A percentile compares a stretch with the other conserved stretches of the same genome.
Conservation (phyloP, 108 stramenopile genomes). For the Asterionellopsis glacialis region DNA sequence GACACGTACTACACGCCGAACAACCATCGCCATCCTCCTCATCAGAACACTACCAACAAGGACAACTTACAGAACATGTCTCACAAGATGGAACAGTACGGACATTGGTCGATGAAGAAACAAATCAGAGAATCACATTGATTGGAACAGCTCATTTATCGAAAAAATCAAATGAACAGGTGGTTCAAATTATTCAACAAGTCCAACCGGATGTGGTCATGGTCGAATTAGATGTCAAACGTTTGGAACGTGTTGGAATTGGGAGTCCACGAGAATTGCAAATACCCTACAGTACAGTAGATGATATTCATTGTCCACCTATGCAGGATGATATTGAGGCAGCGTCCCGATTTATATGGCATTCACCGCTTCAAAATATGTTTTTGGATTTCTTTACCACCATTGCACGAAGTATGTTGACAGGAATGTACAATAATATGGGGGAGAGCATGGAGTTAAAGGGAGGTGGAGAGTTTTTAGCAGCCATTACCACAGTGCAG, state of each 20-base stretch:
- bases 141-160: slow-evolving; percentile 35
- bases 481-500: slow-evolving; percentile 22
- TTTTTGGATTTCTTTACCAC: slow-evolving; percentile 13
- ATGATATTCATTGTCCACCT: slow-evolving; percentile 15
- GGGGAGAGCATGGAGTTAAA: slow-evolving; percentile 12
- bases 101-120: neutral
- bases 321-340: slow-evolving; percentile 4
- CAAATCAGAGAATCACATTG: slow-evolving; percentile 23
- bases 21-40: no score
- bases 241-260: slow-evolving; percentile 26
- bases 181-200: slow-evolving; percentile 20
- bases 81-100: neutral
- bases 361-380: slow-evolving; percentile 2
- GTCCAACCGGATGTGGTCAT: slow-evolving; percentile 28
- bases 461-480: slow-evolving; percentile 29
- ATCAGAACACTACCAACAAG: no score
- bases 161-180: slow-evolving; percentile 21
- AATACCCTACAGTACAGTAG: slow-evolving; percentile 4
- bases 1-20: no score
- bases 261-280: neutral
- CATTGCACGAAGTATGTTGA: slow-evolving; percentile 19
- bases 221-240: slow-evolving; percentile 28
- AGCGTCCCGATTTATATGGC: neutral
- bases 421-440: slow-evolving; percentile 32
- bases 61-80: no score